Evolutionary conservation across 2,329 filamentous ascomycete genomes (phyloP).

Genomic region (Bertia moriformis): DNA sequence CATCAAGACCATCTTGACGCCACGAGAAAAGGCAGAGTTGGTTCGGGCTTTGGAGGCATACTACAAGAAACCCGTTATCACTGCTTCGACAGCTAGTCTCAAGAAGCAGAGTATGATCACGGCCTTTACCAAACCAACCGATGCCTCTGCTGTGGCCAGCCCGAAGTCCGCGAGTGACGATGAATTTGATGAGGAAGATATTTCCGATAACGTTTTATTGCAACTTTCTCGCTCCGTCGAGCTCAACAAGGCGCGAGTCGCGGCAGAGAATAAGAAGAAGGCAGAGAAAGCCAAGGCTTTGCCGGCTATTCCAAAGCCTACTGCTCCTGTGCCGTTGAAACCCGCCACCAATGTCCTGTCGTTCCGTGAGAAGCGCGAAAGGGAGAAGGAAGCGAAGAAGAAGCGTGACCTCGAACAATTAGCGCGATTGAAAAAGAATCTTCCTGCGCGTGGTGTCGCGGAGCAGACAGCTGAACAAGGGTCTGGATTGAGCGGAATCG

Average conservation of each 20-base stretch:
- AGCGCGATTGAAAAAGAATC: conserved; percentile 47
- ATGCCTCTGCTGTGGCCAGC: conserved; percentile 12
- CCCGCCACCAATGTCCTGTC: conserved; percentile 25
- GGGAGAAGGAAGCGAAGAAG: conserved; percentile 61
- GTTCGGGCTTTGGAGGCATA: conserved; percentile 46
- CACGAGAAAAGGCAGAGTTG: conserved; percentile 74
- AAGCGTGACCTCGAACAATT: conserved; percentile 59
- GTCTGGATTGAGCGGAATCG: conserved; percentile 56
- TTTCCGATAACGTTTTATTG: conserved; percentile 6
- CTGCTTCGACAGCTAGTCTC: conserved; percentile 13
- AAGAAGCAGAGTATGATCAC: conserved; percentile 49
- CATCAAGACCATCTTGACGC: conserved; percentile 65
- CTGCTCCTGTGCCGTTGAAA: conserved; percentile 10
- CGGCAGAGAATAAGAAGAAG: not conserved
- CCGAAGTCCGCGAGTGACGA: conserved; percentile 10
- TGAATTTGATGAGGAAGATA: conserved; percentile 7
- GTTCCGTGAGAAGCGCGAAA: conserved; percentile 61
- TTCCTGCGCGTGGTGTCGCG: conserved; percentile 29
- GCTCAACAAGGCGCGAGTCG: not conserved
- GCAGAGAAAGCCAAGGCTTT: conserved; percentile 8
- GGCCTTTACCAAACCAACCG: conserved; percentile 40
- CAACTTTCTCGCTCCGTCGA: not conserved
- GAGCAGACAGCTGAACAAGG: conserved; percentile 56
- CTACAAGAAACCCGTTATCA: conserved; percentile 21
- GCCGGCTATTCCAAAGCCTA: conserved; percentile 18